Evolutionary conservation across 2,329 filamentous ascomycete species (phyloP).

Genomic region (Rhexocercosporidium sp.): DNA sequence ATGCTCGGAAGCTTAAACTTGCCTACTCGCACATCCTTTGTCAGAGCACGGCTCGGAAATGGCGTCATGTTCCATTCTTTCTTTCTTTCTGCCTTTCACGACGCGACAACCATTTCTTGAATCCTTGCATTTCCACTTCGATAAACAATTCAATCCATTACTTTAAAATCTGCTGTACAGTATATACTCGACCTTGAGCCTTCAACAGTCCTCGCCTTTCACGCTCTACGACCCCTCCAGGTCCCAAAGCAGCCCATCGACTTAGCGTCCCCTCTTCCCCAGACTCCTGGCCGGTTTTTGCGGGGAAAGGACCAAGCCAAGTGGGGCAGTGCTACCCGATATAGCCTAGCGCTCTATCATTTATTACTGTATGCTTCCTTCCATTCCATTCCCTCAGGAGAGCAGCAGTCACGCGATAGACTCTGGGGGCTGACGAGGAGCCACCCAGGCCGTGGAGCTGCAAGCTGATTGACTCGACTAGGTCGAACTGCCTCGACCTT

Average conservation of each 20-base stretch:
- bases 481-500: not conserved
- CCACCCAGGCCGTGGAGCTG: no score
- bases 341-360: not conserved
- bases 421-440: no score
- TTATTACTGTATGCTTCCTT: no score
- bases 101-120: not conserved
- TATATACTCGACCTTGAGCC: no score
- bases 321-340: constrained; percentile 11
- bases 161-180: not conserved
- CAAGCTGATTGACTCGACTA: constrained; percentile 10
- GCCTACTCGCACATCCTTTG: not conserved
- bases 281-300: not conserved
- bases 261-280: constrained; percentile 12
- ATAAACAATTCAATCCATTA: not conserved
- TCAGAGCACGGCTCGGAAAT: not conserved
- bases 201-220: not conserved
- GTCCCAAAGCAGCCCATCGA: not conserved
- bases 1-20: constrained; percentile 10
- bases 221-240: not conserved
- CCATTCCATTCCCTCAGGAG: not conserved
- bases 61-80: constrained; percentile 5
- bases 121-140: not conserved
- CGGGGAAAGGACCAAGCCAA: not conserved
- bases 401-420: constrained; percentile 7
- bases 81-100: not conserved